Percentiles rank a stretch among this genome's conserved stretches.
phyloP scores from a whole-genome alignment of 495 filamentous ascomycete genomes.

The Opeltia flavorubescens region DNA sequence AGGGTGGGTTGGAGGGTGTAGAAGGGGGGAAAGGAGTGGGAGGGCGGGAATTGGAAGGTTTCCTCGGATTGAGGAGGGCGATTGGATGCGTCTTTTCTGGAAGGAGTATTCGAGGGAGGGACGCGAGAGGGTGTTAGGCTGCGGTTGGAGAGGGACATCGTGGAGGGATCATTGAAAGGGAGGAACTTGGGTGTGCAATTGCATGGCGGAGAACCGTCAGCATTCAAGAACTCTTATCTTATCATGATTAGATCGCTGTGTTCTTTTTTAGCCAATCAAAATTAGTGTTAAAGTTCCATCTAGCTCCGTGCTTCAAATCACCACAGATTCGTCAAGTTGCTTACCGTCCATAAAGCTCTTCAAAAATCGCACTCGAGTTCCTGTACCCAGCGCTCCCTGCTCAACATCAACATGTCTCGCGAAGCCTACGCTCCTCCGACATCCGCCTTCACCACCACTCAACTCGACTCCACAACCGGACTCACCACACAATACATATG shows the following conservation, averaged over 20 bases:
- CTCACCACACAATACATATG: conserved; percentile 53
- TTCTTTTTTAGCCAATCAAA: too few species aligned
- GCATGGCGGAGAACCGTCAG: not conserved
- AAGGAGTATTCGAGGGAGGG: not conserved
- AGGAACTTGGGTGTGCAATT: not conserved
- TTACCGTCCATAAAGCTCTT: too few species aligned
- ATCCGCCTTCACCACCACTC: conserved; percentile 6
- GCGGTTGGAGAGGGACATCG: not conserved
- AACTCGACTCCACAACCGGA: conserved; percentile 7
- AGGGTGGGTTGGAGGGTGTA: conserved; percentile 61
- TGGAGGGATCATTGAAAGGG: not conserved
- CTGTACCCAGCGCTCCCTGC: too few species aligned
- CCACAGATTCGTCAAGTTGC: too few species aligned
- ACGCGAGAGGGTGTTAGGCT: not conserved
- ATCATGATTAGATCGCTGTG: not conserved
- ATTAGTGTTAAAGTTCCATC: too few species aligned
- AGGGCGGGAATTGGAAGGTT: conserved; percentile 26
- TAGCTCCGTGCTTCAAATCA: too few species aligned
- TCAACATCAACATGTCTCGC: conserved; percentile 38
- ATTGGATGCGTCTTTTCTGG: too few species aligned
- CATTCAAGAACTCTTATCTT: not conserved
- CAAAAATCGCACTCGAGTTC: too few species aligned
- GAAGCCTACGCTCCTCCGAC: conserved; percentile 45
- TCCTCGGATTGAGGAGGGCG: not conserved
- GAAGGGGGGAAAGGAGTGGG: conserved; percentile 41